Evolutionary conservation across 495 filamentous ascomycete species (phyloP).

Genomic region (Hypoxylon fuscum): DNA sequence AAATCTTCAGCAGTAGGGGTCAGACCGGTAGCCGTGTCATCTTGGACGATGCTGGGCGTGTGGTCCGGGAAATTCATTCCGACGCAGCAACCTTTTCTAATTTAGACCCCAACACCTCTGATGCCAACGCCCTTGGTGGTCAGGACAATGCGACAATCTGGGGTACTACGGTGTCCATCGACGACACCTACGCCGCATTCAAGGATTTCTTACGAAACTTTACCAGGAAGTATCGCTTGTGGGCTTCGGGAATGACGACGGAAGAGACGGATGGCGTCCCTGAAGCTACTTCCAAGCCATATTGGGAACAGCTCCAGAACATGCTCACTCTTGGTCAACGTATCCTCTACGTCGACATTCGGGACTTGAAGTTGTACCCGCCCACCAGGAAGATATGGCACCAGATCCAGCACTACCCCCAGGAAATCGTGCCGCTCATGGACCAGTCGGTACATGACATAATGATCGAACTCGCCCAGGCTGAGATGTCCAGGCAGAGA

Average conservation of each 20-base stretch:
- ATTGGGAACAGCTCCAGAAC: slow-evolving; percentile 84
- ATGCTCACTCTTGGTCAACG: slow-evolving; percentile 87
- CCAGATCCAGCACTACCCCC: slow-evolving; percentile 89
- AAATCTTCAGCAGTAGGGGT: slow-evolving; percentile 72
- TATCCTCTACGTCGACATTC: slow-evolving; percentile 85
- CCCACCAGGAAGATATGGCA: slow-evolving; percentile 94
- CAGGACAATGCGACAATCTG: slow-evolving; percentile 85
- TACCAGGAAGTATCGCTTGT: slow-evolving; percentile 91
- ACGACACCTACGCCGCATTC: slow-evolving; percentile 85
- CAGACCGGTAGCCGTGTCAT: slow-evolving; percentile 75
- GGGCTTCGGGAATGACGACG: slow-evolving; percentile 81
- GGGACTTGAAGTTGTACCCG: slow-evolving; percentile 92
- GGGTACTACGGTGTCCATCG: slow-evolving; percentile 96
- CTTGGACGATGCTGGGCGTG: slow-evolving; percentile 81
- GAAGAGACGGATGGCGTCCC: slow-evolving; percentile 73
- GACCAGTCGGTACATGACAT: slow-evolving; percentile 92
- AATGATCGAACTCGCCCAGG: slow-evolving; percentile 88
- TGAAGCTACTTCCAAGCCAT: slow-evolving; percentile 74
- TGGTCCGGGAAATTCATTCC: slow-evolving; percentile 69
- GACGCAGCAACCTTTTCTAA: slow-evolving; percentile 89
- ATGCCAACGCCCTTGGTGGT: slow-evolving; percentile 87
- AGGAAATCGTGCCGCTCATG: slow-evolving; percentile 96
- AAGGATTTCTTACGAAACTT: slow-evolving; percentile 92
- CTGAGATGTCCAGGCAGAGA: slow-evolving; percentile 77
- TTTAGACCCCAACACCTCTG: slow-evolving; percentile 85